A percentile compares a stretch with the other conserved stretches of the same genome.
Conservation (phyloP, 2,329 filamentous ascomycete genomes). For the Colletotrichum navitas region DNA sequence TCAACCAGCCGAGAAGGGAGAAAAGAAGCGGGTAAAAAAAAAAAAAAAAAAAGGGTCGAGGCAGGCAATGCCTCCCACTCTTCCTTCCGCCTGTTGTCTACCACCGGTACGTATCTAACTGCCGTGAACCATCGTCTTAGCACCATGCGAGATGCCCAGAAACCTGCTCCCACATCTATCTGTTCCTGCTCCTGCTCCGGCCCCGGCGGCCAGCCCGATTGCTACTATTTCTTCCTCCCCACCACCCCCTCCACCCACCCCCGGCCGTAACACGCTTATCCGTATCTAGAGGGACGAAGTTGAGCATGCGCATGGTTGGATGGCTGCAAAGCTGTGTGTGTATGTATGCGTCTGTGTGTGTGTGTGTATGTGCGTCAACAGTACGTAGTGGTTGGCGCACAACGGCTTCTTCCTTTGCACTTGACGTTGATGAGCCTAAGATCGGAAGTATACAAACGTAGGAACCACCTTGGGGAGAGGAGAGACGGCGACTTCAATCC, state of each 20-base stretch:
- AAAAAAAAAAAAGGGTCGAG: background rate
- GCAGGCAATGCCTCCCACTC: background rate
- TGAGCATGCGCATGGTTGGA: background rate
- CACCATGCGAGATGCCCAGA: conserved; percentile 26
- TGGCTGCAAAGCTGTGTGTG: background rate
- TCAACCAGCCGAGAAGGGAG: conserved; percentile 8
- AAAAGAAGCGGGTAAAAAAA: background rate
- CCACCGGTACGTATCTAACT: conserved; percentile 30
- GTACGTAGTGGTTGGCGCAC: background rate
- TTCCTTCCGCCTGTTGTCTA: conserved; percentile 4
- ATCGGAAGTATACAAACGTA: background rate
- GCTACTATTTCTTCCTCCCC: conserved; percentile 2
- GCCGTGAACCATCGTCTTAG: conserved; percentile 23
- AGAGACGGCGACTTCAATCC: background rate
- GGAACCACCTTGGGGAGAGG: background rate
- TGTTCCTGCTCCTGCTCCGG: conserved; percentile 16
- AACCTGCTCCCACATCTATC: conserved; percentile 31
- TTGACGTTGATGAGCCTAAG: background rate
- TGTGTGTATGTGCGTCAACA: conserved; percentile 6
- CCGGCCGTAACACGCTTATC: conserved; percentile 16
- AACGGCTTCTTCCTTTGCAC: background rate
- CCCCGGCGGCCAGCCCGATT: conserved; percentile 32
- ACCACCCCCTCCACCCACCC: conserved; percentile 1
- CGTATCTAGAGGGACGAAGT: background rate
- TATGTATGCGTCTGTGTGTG: no score